Evolutionary conservation across 805 yeast species (phyloP), one percentile per base, ranked within the genome.

Genomic region (Lipomyces starkeyi): DNA sequence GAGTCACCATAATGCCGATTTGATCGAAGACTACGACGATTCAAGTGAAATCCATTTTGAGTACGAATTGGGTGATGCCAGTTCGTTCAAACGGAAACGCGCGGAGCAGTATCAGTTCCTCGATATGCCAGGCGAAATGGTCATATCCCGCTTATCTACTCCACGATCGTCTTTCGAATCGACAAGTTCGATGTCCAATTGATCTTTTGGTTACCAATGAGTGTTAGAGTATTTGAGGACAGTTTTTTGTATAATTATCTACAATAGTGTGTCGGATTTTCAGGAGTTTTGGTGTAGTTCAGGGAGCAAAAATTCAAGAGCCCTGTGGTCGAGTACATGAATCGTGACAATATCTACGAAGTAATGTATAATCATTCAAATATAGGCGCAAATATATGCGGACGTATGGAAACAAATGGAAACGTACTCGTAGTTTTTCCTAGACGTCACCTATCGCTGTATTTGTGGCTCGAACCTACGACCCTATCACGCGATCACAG

Each of bases 141-240:
- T 64, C 20, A 57, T 17, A n/a, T 58, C 67, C 20, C 58, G 52
- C 20, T 47, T 64, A 17, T 56, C 67, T 20, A 14, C 27, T n/a
- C 54, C 64, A 11, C 61, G 67, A 14, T 56, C 64, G 17, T 64
- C 67, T 11, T 59, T 64, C 29, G 67, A 64, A 14, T 64, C 67
- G 22, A 22, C 59, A 11, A 22, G 20, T 17, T 63, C 60, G 17
- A 8, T 25, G 25, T 60, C 56, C 34, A 6, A 4, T 8, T 53
- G 5, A 22, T 25, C 14, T 1, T 11, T 8, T 29, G 32, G 32
- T n/a, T 53, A n/a, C 22, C 20, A 35, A 4, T 37, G 5, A 17
- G 17, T 2, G 43, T 37, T 37, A 37, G 43, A 37, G 43, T 37
- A 14, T 37, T 37, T 37, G 43, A 37, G 32, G 17, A 37, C 14